Evolutionary conservation across 768 basidiomycete species (phyloP), one percentile per base, ranked within the genome.

Genomic region (Exidia glandulosa): DNA sequence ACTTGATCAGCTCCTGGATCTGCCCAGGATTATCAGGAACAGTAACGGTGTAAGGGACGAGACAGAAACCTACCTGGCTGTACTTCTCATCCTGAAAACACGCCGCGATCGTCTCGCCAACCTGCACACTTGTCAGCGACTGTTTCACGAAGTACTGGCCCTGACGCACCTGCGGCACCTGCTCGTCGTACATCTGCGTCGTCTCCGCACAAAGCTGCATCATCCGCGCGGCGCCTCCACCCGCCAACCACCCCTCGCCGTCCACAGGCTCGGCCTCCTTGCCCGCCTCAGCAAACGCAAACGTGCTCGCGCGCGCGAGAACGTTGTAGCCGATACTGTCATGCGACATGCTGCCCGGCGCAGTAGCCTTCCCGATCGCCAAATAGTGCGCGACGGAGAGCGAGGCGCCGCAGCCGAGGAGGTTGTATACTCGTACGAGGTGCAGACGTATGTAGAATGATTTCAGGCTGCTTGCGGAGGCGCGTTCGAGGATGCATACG

Each of bases 321-420:
- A 93, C 72, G 58, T 90, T 80, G 68, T 95, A 90, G 1, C 90
- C 91, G 7, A 96, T 76, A 0, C 94, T 95, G 66, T 96, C 93
- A 60, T 86, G 81, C 68, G 94, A 91, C 27, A 94, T 80, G 4
- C 19, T 23, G 23, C 12, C 41, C 6, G 0, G 19, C 7, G 12
- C 41, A 45, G 5, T 54, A 9, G 16, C 7, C 7, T 36, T 16
- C 41, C 23, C 23, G 10, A 45, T 45, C 41, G 9, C 19, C 12
- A 19, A 1, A 19, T 45, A 19, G 67, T 94, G 90, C 57, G 90
- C 85, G 63, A 92, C 64, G 2, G 89, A 85, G 48, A 83, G 71
- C 3, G 82, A 79, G 41, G 36, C 36, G 0, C 90, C 78, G 16
- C 87, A 86, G 59, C 88, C 91, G 37, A 95, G 76, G 41, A 94